phyloP scores from a whole-genome alignment of 2,329 filamentous ascomycete species.

The Trichocomaceae sp. region DNA sequence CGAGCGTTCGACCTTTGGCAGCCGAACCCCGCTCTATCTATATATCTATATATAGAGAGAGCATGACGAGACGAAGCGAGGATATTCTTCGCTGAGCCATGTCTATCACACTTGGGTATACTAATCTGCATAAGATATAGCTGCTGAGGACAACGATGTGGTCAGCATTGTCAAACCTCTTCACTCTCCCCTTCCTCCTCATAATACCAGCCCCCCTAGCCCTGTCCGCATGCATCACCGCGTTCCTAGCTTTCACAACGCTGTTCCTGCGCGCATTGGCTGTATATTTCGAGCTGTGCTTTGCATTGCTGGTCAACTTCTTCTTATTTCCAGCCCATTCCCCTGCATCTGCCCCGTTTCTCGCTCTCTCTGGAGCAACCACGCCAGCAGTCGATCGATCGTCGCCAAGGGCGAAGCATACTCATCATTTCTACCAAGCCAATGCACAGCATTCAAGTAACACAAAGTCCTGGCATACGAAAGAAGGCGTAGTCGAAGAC shows the following conservation, averaged over 20 bases:
- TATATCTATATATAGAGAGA: too few species aligned
- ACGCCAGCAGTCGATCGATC: conserved; percentile 4
- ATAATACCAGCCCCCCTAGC: conserved; percentile 58
- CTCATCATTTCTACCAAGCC: neutral
- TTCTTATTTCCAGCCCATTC: conserved; percentile 11
- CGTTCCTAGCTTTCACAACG: conserved; percentile 54
- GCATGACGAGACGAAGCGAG: neutral
- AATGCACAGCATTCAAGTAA: neutral
- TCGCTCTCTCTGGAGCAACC: conserved; percentile 9
- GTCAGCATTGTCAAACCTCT: conserved; percentile 26
- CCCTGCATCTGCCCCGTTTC: conserved; percentile 6
- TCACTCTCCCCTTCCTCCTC: conserved; percentile 58
- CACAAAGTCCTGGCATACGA: neutral
- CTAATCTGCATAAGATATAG: neutral
- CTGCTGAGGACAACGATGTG: conserved; percentile 16
- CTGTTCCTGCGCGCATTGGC: conserved; percentile 55
- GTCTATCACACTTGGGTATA: neutral
- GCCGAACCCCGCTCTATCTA: neutral
- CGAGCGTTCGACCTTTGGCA: too few species aligned
- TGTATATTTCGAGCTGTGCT: conserved; percentile 57
- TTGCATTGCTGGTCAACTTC: conserved; percentile 46
- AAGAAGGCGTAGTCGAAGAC: conserved; percentile 4
- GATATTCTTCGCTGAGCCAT: neutral
- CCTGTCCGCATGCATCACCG: conserved; percentile 58
- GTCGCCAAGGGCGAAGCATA: neutral